Conservation (phyloP, 805 yeast genomes). For the Teunomyces tritomae region DNA sequence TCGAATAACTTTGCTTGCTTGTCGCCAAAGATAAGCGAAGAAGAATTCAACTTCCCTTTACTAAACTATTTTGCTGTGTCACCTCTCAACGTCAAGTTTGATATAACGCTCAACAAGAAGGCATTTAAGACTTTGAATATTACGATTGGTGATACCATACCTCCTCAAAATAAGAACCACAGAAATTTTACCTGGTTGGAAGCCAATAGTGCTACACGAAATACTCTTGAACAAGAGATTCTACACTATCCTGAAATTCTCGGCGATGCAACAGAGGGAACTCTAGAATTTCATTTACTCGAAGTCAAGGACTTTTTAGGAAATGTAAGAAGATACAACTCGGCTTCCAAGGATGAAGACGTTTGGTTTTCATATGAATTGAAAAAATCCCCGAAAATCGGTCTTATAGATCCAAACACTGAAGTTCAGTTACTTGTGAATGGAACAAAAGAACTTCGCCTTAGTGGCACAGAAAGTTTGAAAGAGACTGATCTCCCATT, state of each 20-base stretch:
- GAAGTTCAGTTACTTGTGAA: constrained; percentile 23
- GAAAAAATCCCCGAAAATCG: constrained; percentile 22
- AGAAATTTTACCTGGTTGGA: constrained; percentile 36
- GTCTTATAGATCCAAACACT: constrained; percentile 19
- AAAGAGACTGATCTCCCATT: constrained; percentile 47
- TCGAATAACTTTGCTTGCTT: constrained; percentile 54
- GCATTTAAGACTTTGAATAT: constrained; percentile 20
- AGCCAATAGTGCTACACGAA: constrained; percentile 24
- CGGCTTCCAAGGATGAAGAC: constrained; percentile 35
- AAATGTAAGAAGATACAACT: constrained; percentile 31
- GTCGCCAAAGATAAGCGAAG: constrained; percentile 41
- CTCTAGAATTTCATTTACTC: constrained; percentile 33
- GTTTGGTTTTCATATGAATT: constrained; percentile 29
- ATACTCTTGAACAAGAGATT: constrained; percentile 34
- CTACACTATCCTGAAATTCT: constrained; percentile 25
- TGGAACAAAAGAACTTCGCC: constrained; percentile 23
- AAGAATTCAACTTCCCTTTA: constrained; percentile 34
- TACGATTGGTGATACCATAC: constrained; percentile 13
- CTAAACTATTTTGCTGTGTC: constrained; percentile 72
- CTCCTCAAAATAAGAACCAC: constrained; percentile 10
- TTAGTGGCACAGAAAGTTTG: constrained; percentile 12
- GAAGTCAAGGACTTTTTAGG: constrained; percentile 35
- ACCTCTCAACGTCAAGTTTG: constrained; percentile 46
- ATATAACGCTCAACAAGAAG: constrained; percentile 25
- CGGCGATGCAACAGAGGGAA: constrained; percentile 16